Conservation (phyloP, 768 basidiomycete genomes). For the Nevesoporus exiguus region DNA sequence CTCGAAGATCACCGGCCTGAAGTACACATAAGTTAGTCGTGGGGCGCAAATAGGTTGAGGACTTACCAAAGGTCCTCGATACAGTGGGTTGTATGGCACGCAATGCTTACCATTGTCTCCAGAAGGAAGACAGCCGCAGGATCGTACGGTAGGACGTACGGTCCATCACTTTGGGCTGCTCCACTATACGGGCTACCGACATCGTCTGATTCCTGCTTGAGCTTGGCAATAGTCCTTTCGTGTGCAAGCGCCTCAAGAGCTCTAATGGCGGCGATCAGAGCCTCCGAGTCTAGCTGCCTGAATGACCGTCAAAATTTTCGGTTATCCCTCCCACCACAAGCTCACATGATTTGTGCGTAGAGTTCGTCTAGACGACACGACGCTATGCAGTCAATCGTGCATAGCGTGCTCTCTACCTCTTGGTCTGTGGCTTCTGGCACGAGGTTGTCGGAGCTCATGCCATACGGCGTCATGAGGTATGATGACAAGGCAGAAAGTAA, state of each 20-base stretch:
- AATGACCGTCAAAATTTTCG: slow-evolving; percentile 8
- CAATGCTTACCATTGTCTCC: slow-evolving; percentile 92
- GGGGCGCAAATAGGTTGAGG: not conserved
- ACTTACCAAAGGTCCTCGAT: slow-evolving; percentile 88
- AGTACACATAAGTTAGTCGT: not conserved
- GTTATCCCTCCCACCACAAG: slow-evolving; percentile 6
- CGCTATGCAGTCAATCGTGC: slow-evolving; percentile 91
- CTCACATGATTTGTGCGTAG: slow-evolving; percentile 90
- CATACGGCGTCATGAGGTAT: slow-evolving; percentile 95
- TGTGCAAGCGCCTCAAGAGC: slow-evolving; percentile 90
- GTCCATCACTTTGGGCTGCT: slow-evolving; percentile 39
- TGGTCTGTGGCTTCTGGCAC: slow-evolving; percentile 85
- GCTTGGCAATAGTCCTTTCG: slow-evolving; percentile 76
- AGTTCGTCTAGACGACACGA: slow-evolving; percentile 93
- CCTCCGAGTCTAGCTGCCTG: slow-evolving; percentile 76
- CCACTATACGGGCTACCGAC: slow-evolving; percentile 33
- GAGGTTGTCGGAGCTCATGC: slow-evolving; percentile 65
- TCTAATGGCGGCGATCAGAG: slow-evolving; percentile 78
- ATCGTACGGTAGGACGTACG: slow-evolving; percentile 79
- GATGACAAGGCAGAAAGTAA: slow-evolving; percentile 90
- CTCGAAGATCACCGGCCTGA: slow-evolving; percentile 92
- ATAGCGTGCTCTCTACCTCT: slow-evolving; percentile 91
- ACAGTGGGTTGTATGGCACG: slow-evolving; percentile 68
- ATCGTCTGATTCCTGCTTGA: slow-evolving; percentile 70
- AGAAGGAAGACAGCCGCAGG: slow-evolving; percentile 92